phyloP scores from a whole-genome alignment of 495 filamentous ascomycete genomes.

The Viridothelium virens region DNA sequence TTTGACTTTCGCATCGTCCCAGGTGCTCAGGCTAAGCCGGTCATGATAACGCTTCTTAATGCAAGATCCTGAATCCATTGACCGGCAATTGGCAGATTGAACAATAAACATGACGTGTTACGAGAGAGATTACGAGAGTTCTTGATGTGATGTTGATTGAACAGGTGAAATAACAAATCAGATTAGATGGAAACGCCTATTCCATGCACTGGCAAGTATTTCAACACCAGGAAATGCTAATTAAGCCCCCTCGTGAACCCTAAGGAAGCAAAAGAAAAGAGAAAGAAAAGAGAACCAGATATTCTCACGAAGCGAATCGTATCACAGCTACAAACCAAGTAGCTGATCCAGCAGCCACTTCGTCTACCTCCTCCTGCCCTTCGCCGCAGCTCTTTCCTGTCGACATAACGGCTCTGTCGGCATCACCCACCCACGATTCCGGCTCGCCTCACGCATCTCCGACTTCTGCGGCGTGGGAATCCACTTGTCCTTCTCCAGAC shows the following conservation, averaged over 20 bases:
- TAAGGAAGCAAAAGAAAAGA: neutral
- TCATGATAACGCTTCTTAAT: too few relatives aligned
- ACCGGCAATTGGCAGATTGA: too few relatives aligned
- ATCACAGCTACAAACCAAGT: neutral
- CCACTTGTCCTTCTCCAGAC: conserved; percentile 67
- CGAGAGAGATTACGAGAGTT: too few relatives aligned
- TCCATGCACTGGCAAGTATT: neutral
- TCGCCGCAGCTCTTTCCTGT: conserved; percentile 38
- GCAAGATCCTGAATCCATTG: too few relatives aligned
- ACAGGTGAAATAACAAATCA: too few relatives aligned
- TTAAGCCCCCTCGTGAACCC: neutral
- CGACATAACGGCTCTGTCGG: conserved; percentile 64
- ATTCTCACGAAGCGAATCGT: neutral
- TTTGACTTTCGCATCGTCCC: too few relatives aligned
- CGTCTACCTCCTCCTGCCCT: conserved; percentile 20
- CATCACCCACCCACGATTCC: conserved; percentile 73
- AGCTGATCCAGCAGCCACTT: neutral
- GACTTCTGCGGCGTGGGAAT: conserved; percentile 75
- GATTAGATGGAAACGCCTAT: neutral
- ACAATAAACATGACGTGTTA: too few relatives aligned
- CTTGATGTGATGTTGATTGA: too few relatives aligned
- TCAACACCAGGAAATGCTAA: conserved; percentile 8
- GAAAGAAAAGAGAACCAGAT: neutral
- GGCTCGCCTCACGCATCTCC: conserved; percentile 78
- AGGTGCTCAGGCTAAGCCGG: too few relatives aligned